Evolutionary conservation across 345 rosid species (phyloP), one percentile per base, ranked within the genome.

Genomic region (Microthlaspi erraticum): DNA sequence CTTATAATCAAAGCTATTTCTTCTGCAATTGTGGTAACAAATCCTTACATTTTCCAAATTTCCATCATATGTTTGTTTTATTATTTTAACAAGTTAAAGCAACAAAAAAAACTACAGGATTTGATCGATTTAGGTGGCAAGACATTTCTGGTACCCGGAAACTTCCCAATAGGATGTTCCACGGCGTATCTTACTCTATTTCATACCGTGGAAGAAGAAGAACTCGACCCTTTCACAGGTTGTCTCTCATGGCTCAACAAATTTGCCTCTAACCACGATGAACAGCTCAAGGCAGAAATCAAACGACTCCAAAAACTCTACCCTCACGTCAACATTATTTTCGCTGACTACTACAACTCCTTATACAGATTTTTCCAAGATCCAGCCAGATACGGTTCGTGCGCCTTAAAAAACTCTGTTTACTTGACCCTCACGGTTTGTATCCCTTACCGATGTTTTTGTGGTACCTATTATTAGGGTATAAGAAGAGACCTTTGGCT

Each of bases 91-190:
- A 50, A 16, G 19, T 17, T 14, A 12, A 12, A 34, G 58, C 3
- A 31, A 41, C 46, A 19, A 71, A 42, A 36, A 36, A 26, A 23
- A 1, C 32, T 73, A 70, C 75, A 85, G 87, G 87, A 76, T 17
- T 14, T 86, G 61, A 73, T 86, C 2, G 56, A 82, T 49, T 44
- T 80, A 17, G 87, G 90, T 0, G 86, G 82, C 2, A 58, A 33
- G 23, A 72, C 83, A 51, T 58, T 86, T 36, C 20, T 86, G 73
- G 85, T 81, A 1, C 90, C 88, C 0, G 82, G 90, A 49, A 77
- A 63, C 66, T 60, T 79, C 7, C 83, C 85, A 2, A 37, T 74
- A 8, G 88, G 90, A 32, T 83, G 86, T 55, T 44, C 14, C 6
- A 34, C 86, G 0, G 29, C 37, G 1, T 79, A 55, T 39, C 62